These are phyloP conservation scores for Chlorella sp. DNA, from an alignment of 139 green algal genomes.

Conservation along the genomic window DNA sequence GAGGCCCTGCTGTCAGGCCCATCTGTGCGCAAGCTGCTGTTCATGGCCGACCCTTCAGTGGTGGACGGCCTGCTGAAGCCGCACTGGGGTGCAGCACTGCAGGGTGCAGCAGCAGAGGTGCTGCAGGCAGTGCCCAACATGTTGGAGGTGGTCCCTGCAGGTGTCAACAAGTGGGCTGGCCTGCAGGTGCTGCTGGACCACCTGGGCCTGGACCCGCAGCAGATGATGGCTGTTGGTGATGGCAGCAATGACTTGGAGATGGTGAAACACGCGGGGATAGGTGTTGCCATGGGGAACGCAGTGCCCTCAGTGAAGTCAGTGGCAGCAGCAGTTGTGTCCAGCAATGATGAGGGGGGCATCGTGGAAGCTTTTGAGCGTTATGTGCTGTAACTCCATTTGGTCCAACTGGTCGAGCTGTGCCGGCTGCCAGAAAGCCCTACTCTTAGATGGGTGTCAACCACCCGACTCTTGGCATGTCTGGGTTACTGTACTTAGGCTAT, in stretches of 20 bases:
- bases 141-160: constrained; percentile 88
- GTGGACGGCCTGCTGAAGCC: constrained; percentile 48
- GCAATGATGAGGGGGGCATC: constrained; percentile 84
- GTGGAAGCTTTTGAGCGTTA: constrained; percentile 87
- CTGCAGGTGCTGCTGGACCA: constrained; percentile 45
- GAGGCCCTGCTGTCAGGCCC: constrained; percentile 48
- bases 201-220: constrained; percentile 25
- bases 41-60: constrained; percentile 57
- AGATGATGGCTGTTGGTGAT: constrained; percentile 88
- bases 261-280: constrained; percentile 50
- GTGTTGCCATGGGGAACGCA: constrained; percentile 94
- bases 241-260: constrained; percentile 89
- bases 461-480: no score
- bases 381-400: constrained; percentile 78
- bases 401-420: no score
- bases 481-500: no score
- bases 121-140: constrained; percentile 85
- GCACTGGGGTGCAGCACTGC: constrained; percentile 39
- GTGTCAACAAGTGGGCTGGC: constrained; percentile 81
- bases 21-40: constrained; percentile 81
- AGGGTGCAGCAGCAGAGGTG: constrained; percentile 4
- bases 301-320: constrained; percentile 59
- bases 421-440: no score
- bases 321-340: constrained; percentile 49
- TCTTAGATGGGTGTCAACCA: no score